Conservation (phyloP, 768 basidiomycete species). For the Leccinellum rugosiceps region DNA sequence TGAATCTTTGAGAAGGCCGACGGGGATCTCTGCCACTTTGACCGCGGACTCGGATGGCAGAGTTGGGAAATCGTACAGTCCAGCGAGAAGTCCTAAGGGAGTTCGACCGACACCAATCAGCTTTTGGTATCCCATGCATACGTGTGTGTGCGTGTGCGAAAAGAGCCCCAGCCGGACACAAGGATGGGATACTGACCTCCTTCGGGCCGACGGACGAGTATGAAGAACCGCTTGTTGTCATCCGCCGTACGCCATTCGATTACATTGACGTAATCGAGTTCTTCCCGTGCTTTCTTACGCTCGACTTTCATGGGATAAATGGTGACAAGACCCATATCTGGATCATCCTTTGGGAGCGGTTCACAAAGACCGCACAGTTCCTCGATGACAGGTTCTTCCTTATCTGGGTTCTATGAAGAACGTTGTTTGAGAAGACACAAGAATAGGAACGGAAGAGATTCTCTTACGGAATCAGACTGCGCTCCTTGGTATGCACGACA, state of each 20-base stretch:
- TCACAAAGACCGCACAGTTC: constrained; percentile 71
- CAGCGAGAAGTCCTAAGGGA: constrained; percentile 77
- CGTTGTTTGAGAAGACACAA: background rate
- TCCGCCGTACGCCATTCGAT: constrained; percentile 64
- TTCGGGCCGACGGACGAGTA: constrained; percentile 80
- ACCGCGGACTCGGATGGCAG: constrained; percentile 39
- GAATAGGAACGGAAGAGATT: background rate
- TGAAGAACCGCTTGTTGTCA: constrained; percentile 53
- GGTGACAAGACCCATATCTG: constrained; percentile 43
- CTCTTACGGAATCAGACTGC: constrained; percentile 12
- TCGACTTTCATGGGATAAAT: constrained; percentile 85
- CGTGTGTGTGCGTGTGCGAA: background rate
- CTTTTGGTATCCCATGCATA: background rate
- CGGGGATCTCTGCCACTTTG: constrained; percentile 32
- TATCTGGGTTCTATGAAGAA: background rate
- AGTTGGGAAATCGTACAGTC: constrained; percentile 86
- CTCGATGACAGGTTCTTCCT: constrained; percentile 60
- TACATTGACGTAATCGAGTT: constrained; percentile 82
- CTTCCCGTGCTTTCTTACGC: constrained; percentile 80
- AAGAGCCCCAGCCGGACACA: background rate
- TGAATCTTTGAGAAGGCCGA: constrained; percentile 38
- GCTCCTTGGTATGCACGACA: constrained; percentile 59
- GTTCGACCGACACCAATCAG: constrained; percentile 1
- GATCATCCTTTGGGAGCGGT: constrained; percentile 40
- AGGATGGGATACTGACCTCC: constrained; percentile 50